Conservation (phyloP, 805 yeast species). For the Sugiyamaella boreocaroliniensis region DNA sequence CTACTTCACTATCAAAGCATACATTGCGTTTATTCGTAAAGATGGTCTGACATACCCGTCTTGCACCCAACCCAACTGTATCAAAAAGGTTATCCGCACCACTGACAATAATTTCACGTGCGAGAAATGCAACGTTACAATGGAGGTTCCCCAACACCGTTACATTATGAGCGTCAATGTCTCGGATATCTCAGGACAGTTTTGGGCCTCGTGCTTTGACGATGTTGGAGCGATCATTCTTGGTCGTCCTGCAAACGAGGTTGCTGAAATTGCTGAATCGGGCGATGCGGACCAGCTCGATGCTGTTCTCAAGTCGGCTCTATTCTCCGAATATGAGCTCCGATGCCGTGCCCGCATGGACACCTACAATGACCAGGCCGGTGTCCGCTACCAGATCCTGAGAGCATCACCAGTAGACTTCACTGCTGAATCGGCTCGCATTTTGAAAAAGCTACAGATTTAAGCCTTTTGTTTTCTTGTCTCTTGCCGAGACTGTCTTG, state of each 20-base stretch:
- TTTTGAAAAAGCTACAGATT: slow-evolving; percentile 18
- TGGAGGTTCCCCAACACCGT: slow-evolving; percentile 66
- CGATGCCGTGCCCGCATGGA: slow-evolving; percentile 80
- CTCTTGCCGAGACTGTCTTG: not conserved
- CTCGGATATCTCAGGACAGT: slow-evolving; percentile 73
- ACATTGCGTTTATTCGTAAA: slow-evolving; percentile 54
- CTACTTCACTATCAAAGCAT: slow-evolving; percentile 67
- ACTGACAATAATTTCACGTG: slow-evolving; percentile 82
- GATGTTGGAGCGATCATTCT: slow-evolving; percentile 68
- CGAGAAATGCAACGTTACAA: slow-evolving; percentile 76
- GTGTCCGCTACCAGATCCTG: slow-evolving; percentile 62
- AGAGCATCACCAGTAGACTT: slow-evolving; percentile 34
- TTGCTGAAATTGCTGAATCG: slow-evolving; percentile 33
- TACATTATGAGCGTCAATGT: slow-evolving; percentile 71
- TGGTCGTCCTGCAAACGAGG: slow-evolving; percentile 61
- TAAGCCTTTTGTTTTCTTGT: slow-evolving; percentile 1
- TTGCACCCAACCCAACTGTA: slow-evolving; percentile 65
- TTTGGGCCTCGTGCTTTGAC: slow-evolving; percentile 85
- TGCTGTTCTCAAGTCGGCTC: slow-evolving; percentile 41
- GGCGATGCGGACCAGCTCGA: slow-evolving; percentile 39
- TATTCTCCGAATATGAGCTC: slow-evolving; percentile 66
- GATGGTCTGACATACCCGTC: slow-evolving; percentile 88
- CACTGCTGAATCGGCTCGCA: slow-evolving; percentile 23
- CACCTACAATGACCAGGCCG: slow-evolving; percentile 68
- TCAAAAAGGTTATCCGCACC: slow-evolving; percentile 73